Percentiles rank a stretch among this genome's conserved stretches.
Conservation (phyloP, 2,329 filamentous ascomycete genomes). For the Bimuria novae-zelandiae region DNA sequence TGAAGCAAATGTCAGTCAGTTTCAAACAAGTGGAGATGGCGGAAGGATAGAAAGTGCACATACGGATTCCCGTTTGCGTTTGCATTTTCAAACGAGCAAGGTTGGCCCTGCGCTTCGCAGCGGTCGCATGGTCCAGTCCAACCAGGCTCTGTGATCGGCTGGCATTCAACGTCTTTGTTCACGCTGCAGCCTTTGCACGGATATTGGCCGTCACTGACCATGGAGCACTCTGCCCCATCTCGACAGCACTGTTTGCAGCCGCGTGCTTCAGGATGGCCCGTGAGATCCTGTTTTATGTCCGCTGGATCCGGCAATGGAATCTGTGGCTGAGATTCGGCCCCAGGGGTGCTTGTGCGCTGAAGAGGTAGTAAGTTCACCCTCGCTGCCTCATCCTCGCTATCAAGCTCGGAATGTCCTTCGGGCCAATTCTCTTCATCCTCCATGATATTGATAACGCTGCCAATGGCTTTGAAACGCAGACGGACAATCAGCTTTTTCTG, state of each 20-base stretch:
- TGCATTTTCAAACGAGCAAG: slow-evolving; percentile 28
- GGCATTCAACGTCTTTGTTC: slow-evolving; percentile 32
- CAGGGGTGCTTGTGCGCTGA: background rate
- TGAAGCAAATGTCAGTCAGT: background rate
- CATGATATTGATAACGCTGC: slow-evolving; percentile 19
- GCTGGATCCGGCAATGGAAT: slow-evolving; percentile 29
- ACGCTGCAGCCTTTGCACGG: slow-evolving; percentile 27
- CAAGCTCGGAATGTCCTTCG: slow-evolving; percentile 23
- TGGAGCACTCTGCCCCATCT: slow-evolving; percentile 27
- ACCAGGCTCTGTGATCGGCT: slow-evolving; percentile 35
- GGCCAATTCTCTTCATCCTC: slow-evolving; percentile 37
- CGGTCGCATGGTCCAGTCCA: slow-evolving; percentile 41
- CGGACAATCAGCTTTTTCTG: slow-evolving; percentile 10
- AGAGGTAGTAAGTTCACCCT: slow-evolving; percentile 1
- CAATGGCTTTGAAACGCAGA: background rate
- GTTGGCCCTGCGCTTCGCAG: slow-evolving; percentile 19
- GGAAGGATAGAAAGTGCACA: background rate
- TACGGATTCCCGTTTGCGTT: slow-evolving; percentile 13
- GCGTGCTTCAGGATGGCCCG: slow-evolving; percentile 38
- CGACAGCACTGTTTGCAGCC: slow-evolving; percentile 43
- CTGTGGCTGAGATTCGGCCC: slow-evolving; percentile 20
- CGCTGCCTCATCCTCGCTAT: slow-evolving; percentile 8
- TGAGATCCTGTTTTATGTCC: slow-evolving; percentile 30
- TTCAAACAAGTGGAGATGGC: background rate
- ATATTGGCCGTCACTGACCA: slow-evolving; percentile 35